phyloP scores from a whole-genome alignment of 768 basidiomycete genomes.

The Boletus tomentosulus region DNA sequence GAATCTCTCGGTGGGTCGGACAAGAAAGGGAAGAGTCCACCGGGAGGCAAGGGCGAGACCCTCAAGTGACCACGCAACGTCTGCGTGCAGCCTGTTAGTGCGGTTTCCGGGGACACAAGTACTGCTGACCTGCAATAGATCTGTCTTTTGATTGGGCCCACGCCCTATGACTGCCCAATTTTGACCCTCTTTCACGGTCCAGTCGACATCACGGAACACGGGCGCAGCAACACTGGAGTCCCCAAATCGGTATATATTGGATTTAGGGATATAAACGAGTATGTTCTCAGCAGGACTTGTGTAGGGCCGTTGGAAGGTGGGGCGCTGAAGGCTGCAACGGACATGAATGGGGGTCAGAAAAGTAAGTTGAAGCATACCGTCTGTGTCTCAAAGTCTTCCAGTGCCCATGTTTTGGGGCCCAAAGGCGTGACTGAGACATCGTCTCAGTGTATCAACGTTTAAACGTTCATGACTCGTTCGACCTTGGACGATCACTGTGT shows the following conservation, averaged over 20 bases:
- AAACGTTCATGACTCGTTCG: too few relatives aligned
- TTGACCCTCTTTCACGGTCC: constrained; percentile 59
- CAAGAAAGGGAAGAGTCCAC: constrained; percentile 78
- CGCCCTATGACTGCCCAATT: constrained; percentile 76
- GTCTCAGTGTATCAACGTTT: too few relatives aligned
- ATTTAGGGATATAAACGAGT: constrained; percentile 41
- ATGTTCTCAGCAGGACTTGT: background rate
- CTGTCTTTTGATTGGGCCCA: constrained; percentile 57
- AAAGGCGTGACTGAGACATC: too few relatives aligned
- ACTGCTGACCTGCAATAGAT: constrained; percentile 50
- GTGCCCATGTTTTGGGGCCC: too few relatives aligned
- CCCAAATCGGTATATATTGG: constrained; percentile 58
- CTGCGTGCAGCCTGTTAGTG: constrained; percentile 33
- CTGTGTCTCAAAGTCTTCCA: too few relatives aligned
- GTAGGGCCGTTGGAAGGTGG: too few relatives aligned
- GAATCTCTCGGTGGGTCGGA: constrained; percentile 42
- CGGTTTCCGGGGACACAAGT: background rate
- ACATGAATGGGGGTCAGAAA: too few relatives aligned
- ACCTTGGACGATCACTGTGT: too few relatives aligned
- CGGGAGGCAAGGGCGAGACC: constrained; percentile 55
- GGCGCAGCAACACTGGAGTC: constrained; percentile 44
- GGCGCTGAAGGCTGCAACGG: too few relatives aligned
- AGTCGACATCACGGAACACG: constrained; percentile 49
- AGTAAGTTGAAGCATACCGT: too few relatives aligned
- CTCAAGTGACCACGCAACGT: constrained; percentile 69